phyloP scores from a whole-genome alignment of 179 eudicot species.

The Beta corolliflora region DNA sequence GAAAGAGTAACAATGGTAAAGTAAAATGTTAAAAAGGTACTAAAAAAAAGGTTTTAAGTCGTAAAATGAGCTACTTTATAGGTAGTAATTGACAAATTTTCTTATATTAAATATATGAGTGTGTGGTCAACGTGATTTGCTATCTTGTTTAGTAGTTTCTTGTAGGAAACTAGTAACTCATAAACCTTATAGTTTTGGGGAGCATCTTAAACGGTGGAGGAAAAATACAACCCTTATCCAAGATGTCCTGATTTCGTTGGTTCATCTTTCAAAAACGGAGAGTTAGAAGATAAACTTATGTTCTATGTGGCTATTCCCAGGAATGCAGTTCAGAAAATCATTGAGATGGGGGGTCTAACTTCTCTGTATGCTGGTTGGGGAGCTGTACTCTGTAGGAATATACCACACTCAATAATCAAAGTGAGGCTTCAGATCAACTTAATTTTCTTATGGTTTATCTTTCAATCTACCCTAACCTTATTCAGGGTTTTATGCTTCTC shows the following conservation, averaged over 20 bases:
- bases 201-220: background rate
- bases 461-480: constrained; percentile 1
- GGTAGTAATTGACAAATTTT: background rate
- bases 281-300: constrained; percentile 5
- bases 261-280: constrained; percentile 15
- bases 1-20: too few species aligned
- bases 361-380: constrained; percentile 96
- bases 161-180: background rate
- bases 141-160: too few species aligned
- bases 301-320: constrained; percentile 40
- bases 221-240: background rate
- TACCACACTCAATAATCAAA: constrained; percentile 96
- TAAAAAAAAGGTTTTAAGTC: too few species aligned
- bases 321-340: constrained; percentile 63
- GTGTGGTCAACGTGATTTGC: too few species aligned
- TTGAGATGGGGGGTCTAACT: constrained; percentile 74
- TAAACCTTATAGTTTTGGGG: background rate
- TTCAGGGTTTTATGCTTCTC: constrained; percentile 20
- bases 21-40: too few species aligned
- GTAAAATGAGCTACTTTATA: too few species aligned
- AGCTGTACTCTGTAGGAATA: constrained; percentile 95
- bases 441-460: background rate
- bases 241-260: constrained; percentile 14
- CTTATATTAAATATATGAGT: too few species aligned
- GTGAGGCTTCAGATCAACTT: constrained; percentile 36